Evolutionary conservation across 306 rosid genomes (phyloP).

Genomic region (Prinsepia uniflora): DNA sequence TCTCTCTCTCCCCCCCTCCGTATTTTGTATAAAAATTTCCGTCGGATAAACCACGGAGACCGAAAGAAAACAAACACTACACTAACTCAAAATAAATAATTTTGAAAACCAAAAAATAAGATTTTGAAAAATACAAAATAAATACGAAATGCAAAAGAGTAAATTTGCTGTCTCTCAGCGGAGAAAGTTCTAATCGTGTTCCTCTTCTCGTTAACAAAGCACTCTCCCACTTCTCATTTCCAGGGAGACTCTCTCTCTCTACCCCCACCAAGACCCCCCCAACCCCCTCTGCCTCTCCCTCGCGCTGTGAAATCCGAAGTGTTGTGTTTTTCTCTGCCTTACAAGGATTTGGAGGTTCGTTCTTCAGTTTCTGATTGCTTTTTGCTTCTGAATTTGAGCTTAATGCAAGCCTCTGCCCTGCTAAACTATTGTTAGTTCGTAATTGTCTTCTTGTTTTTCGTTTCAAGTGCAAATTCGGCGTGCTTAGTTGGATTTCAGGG

Average conservation of each 20-base stretch:
- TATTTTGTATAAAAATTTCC: conserved; percentile 15
- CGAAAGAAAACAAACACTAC: conserved; percentile 21
- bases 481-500: background rate
- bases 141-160: too few relatives aligned
- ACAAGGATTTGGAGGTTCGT: conserved; percentile 38
- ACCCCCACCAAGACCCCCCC: too few relatives aligned
- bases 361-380: conserved; percentile 17
- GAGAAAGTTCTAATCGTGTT: conserved; percentile 35
- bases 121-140: background rate
- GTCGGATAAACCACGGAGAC: conserved; percentile 17
- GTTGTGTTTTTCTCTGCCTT: conserved; percentile 1
- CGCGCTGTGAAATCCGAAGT: background rate
- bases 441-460: background rate
- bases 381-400: conserved; percentile 2
- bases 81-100: background rate
- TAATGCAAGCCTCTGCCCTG: background rate
- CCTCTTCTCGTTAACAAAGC: conserved; percentile 22
- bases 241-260: conserved; percentile 18
- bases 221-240: conserved; percentile 5
- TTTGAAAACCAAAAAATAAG: background rate
- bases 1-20: conserved; percentile 32
- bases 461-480: background rate
- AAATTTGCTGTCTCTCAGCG: conserved; percentile 19
- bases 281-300: conserved; percentile 7
- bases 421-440: background rate